Conservation (phyloP, 768 basidiomycete species). For the Macrolepiota albuminosa region DNA sequence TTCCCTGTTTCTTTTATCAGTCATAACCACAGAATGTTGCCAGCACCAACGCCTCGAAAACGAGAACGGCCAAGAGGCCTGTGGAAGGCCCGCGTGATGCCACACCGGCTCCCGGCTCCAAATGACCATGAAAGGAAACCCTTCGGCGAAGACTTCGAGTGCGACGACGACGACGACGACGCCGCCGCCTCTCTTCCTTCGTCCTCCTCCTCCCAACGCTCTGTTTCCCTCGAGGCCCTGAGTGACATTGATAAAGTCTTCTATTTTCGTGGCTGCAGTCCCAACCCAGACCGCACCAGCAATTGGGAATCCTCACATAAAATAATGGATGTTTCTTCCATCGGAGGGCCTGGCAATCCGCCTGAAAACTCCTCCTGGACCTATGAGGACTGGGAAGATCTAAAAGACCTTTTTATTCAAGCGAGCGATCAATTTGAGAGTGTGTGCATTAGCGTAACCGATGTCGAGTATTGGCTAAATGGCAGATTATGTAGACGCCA, state of each 20-base stretch:
- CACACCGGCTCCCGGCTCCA: conserved; percentile 21
- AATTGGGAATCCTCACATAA: conserved; percentile 28
- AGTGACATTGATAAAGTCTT: conserved; percentile 18
- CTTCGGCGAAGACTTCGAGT: conserved; percentile 3
- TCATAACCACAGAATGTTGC: conserved; percentile 14
- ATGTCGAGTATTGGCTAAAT: conserved; percentile 9
- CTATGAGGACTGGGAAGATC: conserved; percentile 59
- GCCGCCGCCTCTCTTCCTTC: conserved; percentile 16
- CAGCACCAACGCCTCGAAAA: conserved; percentile 16
- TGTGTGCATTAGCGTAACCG: conserved; percentile 36
- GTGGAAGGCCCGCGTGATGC: conserved; percentile 40
- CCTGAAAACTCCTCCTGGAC: conserved; percentile 23
- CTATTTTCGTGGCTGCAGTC: conserved; percentile 24
- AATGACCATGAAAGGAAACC: conserved; percentile 19
- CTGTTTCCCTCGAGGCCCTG: conserved; percentile 11
- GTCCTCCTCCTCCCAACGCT: conserved; percentile 13
- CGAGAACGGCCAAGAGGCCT: conserved; percentile 34
- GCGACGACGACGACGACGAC: conserved; percentile 12
- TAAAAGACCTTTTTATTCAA: conserved; percentile 57
- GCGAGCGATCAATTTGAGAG: conserved; percentile 58
- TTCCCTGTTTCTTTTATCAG: conserved; percentile 21
- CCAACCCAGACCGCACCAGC: conserved; percentile 22
- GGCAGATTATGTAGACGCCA: conserved; percentile 30
- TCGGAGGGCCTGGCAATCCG: conserved; percentile 20
- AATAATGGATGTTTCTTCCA: conserved; percentile 38